These are phyloP conservation scores for Agrocybe praecox DNA, from an alignment of 768 basidiomycete genomes.

Conservation along the genomic window DNA sequence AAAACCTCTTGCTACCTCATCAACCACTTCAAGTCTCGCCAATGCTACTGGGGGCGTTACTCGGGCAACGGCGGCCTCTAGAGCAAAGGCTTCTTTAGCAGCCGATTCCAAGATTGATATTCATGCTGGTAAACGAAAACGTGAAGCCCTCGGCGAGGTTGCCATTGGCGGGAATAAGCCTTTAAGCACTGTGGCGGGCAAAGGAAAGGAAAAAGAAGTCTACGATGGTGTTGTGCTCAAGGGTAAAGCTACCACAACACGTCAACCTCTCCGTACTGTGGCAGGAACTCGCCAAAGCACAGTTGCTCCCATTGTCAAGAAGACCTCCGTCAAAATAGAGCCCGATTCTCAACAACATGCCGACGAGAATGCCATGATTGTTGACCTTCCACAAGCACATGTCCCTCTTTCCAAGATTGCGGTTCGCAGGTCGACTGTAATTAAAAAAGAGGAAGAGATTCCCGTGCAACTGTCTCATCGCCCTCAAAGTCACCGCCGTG, in stretches of 20 bases:
- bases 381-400: constrained; percentile 44
- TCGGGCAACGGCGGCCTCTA: constrained; percentile 56
- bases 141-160: constrained; percentile 79
- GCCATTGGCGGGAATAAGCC: constrained; percentile 50
- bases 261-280: constrained; percentile 60
- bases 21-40: constrained; percentile 36
- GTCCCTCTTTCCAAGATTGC: constrained; percentile 40
- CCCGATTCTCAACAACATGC: constrained; percentile 9
- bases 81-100: constrained; percentile 45
- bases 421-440: constrained; percentile 38
- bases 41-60: constrained; percentile 40
- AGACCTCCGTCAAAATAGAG: constrained; percentile 19
- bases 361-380: constrained; percentile 57
- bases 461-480: constrained; percentile 6
- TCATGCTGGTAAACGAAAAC: constrained; percentile 71
- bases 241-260: constrained; percentile 42
- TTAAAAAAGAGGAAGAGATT: constrained; percentile 35
- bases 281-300: constrained; percentile 39
- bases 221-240: constrained; percentile 70
- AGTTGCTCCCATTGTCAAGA: constrained; percentile 31
- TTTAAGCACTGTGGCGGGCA: constrained; percentile 38
- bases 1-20: constrained; percentile 51
- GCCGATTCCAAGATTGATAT: constrained; percentile 46
- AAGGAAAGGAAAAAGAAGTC: constrained; percentile 66
- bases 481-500: constrained; percentile 11